Percentiles rank a stretch among this genome's conserved stretches.
Conservation (phyloP, 148 eudicot species). For the Rhododendron henanense region DNA sequence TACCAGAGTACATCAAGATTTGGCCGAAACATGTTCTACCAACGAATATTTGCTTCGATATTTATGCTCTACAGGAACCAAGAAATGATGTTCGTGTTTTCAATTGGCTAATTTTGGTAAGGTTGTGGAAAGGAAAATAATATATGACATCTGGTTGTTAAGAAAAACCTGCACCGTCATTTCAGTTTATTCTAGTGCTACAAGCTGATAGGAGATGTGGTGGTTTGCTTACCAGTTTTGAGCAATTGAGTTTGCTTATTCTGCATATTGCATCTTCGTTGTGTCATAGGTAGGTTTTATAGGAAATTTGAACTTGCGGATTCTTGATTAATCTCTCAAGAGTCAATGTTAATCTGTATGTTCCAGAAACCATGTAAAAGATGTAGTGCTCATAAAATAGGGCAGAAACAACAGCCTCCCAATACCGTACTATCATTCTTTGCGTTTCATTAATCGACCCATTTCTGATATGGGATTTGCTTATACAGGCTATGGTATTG, state of each 20-base stretch:
- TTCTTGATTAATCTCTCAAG: not conserved
- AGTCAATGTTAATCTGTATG: not conserved
- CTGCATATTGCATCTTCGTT: not conserved
- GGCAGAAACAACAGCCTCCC: not conserved
- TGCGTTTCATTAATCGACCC: not conserved
- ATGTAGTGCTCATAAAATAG: not conserved
- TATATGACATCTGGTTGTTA: not conserved
- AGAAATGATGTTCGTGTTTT: conserved; percentile 24
- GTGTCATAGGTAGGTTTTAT: not conserved
- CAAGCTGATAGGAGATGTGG: not conserved
- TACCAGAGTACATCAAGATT: conserved; percentile 81
- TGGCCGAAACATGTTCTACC: conserved; percentile 87
- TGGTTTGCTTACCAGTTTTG: not conserved
- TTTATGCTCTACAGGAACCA: conserved; percentile 58
- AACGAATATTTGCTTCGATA: conserved; percentile 85
- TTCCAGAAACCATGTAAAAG: not conserved
- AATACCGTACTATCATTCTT: not conserved
- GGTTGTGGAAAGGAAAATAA: not conserved
- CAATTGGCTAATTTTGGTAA: not conserved
- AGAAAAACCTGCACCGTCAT: not conserved
- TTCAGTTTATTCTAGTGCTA: not conserved
- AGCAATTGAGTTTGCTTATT: not conserved
- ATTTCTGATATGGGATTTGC: not conserved
- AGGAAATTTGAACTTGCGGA: not conserved
- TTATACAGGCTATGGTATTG: not conserved